These are phyloP conservation scores for Dactylellina parvicollis DNA, from an alignment of 2,329 filamentous ascomycete species.

Conservation along the genomic window DNA sequence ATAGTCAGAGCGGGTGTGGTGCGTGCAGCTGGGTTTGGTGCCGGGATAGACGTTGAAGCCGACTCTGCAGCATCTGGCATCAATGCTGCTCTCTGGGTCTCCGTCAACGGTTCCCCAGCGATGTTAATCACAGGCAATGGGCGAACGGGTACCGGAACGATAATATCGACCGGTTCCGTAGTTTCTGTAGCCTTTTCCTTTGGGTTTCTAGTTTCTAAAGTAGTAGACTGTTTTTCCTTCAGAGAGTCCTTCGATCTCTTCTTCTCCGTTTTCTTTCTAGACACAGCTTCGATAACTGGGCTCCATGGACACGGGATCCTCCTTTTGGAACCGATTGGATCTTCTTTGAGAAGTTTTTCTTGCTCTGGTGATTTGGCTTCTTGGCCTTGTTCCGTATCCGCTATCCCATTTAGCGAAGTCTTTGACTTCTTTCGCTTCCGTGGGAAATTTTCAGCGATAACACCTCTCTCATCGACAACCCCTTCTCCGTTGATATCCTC, in stretches of 20 bases:
- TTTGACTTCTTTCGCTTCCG: conserved; percentile 18
- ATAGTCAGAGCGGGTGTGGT: conserved; percentile 16
- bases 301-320: conserved; percentile 2
- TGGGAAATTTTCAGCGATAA: conserved; percentile 34
- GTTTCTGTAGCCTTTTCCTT: not conserved
- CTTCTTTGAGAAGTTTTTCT: not conserved
- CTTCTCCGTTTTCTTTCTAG: conserved; percentile 14
- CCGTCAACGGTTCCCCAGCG: not conserved
- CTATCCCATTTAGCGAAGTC: not conserved
- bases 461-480: conserved; percentile 49
- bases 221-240: not conserved
- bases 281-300: conserved; percentile 4
- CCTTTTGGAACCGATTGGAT: not conserved
- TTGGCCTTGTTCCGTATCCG: not conserved
- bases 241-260: conserved; percentile 2
- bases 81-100: not conserved
- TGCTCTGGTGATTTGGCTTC: not conserved
- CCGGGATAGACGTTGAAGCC: not conserved
- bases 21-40: conserved; percentile 3
- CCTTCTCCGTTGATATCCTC: conserved; percentile 52
- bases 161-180: not conserved
- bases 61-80: not conserved
- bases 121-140: conserved; percentile 14
- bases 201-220: not conserved
- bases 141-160: not conserved